phyloP scores from a whole-genome alignment of 2,329 filamentous ascomycete species.

The Bimuria novae-zelandiae region DNA sequence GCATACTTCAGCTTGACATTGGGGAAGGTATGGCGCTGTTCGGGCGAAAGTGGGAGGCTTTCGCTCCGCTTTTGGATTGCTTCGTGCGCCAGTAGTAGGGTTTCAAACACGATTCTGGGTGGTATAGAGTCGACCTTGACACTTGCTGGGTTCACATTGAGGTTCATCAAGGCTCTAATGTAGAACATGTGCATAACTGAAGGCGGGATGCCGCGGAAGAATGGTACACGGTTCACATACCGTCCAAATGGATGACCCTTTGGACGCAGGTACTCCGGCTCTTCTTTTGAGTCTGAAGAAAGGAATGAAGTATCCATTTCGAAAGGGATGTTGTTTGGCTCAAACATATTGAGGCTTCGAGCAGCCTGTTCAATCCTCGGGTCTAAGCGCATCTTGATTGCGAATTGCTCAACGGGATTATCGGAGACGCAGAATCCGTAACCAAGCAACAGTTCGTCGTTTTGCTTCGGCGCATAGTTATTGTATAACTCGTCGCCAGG shows the following conservation, averaged over 20 bases:
- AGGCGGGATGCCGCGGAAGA: constrained; percentile 41
- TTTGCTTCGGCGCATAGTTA: constrained; percentile 59
- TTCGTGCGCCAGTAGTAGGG: constrained; percentile 27
- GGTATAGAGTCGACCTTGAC: constrained; percentile 21
- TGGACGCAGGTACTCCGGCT: constrained; percentile 41
- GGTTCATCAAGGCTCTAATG: constrained; percentile 29
- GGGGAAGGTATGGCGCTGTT: background rate
- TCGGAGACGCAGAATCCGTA: constrained; percentile 57
- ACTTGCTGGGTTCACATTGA: constrained; percentile 18
- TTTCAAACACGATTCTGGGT: constrained; percentile 27
- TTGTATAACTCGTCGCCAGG: constrained; percentile 55
- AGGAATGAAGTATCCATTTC: constrained; percentile 31
- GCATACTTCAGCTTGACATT: constrained; percentile 49
- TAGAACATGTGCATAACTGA: constrained; percentile 40
- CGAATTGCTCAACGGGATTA: constrained; percentile 54
- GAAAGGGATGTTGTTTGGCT: constrained; percentile 29
- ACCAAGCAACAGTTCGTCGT: constrained; percentile 58
- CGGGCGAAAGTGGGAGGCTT: constrained; percentile 18
- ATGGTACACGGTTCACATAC: constrained; percentile 36
- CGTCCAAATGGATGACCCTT: constrained; percentile 37
- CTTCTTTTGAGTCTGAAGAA: constrained; percentile 26
- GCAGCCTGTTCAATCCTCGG: constrained; percentile 35
- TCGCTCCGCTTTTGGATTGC: constrained; percentile 28
- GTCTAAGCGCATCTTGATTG: constrained; percentile 49
- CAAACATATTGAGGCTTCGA: constrained; percentile 19